Base-by-base conservation (phyloP, 2,329 filamentous ascomycete genomes). In the Colletotrichum filicis region DNA sequence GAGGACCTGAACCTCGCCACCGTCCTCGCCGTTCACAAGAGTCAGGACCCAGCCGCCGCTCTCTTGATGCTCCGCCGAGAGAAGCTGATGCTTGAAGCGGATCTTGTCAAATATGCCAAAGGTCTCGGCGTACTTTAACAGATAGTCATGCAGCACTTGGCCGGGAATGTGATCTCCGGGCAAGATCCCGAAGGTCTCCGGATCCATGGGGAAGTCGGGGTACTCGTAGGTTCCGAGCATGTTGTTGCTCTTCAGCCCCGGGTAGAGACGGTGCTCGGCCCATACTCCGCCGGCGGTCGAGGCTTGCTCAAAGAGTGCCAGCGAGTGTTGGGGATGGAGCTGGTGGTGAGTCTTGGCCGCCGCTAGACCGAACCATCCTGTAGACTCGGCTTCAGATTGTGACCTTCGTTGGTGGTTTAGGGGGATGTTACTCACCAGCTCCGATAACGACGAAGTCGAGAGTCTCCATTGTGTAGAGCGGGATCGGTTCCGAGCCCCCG, bases 181-280 rank as follows among this genome's bases (percentile, higher is more conserved):
- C 57, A 84, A 78, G 30, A 90, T 80, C 1, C 83, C 84, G 76
- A 88, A 92, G 0, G 82, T 85, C 24, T 86, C 86, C 8, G 83
- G 80, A 71, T 87, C 85, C 90, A 95, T 92, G 22, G 92, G 92
- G 73, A 93, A 94, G 76, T 94, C 93, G 0, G 90, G 90, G 77
- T 89, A 95, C 79, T 95, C 92, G 76, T 92, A 94, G 0, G 90
- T 92, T 3, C 93, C 93, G 12, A 92, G 80, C 79, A 94, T 87
- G 77, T 95, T 95, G 81, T 96, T 95, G 66, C 89, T 91, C 77
- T 91, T 93, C 61, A 96, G 86, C 1, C 90, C 91, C 0, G 91
- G 89, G 79, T 95, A 93, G 0, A 94, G 82, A 1, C 92, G 87
- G 49, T 92, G 84, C 68, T 89, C 84, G 9, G 91, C 88, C 93